Percentiles rank a stretch among this genome's conserved stretches.
phyloP scores from a whole-genome alignment of 1,284 basidiomycete genomes.

The Tranzscheliella williamsii region DNA sequence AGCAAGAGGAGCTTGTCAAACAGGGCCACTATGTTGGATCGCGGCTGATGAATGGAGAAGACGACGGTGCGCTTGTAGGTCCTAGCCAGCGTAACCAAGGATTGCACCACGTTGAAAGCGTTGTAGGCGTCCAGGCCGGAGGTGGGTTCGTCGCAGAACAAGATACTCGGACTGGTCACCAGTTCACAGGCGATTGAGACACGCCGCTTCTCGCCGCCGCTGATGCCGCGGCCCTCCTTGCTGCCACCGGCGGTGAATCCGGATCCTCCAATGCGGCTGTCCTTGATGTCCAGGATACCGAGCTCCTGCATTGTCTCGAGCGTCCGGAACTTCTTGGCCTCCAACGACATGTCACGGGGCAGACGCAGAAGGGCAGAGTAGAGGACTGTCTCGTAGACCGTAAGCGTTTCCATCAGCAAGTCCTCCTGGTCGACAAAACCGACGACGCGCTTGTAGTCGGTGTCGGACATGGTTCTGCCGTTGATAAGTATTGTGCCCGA shows the following conservation, averaged over 20 bases:
- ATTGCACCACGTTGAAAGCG: constrained; percentile 89
- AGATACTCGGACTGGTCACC: constrained; percentile 89
- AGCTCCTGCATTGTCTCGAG: constrained; percentile 94
- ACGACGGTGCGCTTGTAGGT: constrained; percentile 93
- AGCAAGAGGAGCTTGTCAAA: constrained; percentile 90
- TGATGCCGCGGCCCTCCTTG: constrained; percentile 72
- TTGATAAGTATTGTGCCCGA: constrained; percentile 81
- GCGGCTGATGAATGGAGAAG: constrained; percentile 98
- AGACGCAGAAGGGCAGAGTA: constrained; percentile 87
- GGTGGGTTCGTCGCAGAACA: constrained; percentile 96
- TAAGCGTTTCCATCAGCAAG: constrained; percentile 91
- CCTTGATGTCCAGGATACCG: constrained; percentile 87
- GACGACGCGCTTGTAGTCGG: constrained; percentile 79
- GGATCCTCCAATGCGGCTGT: constrained; percentile 81
- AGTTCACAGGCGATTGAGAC: constrained; percentile 93
- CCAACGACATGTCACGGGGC: constrained; percentile 89
- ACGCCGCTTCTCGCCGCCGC: constrained; percentile 48
- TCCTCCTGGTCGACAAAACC: constrained; percentile 99
- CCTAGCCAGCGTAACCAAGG: constrained; percentile 79
- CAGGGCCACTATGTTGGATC: constrained; percentile 91
- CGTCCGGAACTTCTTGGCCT: constrained; percentile 90
- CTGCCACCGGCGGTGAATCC: constrained; percentile 66
- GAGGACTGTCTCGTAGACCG: constrained; percentile 94
- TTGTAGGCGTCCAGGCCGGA: constrained; percentile 88
- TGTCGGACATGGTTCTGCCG: constrained; percentile 75